Evolutionary conservation across 2,329 filamentous ascomycete species (phyloP).

Genomic region (Falciphora oryzae): DNA sequence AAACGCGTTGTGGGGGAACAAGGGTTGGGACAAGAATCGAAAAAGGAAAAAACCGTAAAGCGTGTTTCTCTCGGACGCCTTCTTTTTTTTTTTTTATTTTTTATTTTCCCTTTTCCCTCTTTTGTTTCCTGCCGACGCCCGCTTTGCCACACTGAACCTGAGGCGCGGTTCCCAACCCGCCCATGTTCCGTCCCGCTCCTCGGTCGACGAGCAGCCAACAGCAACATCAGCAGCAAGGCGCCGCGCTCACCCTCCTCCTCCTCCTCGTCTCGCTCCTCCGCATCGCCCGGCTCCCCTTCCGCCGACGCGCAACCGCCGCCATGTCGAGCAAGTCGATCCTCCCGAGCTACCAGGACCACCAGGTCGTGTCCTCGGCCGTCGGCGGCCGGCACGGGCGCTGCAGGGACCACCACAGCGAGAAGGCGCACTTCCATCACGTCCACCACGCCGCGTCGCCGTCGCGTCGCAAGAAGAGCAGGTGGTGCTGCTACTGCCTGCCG

Average conservation of each 20-base stretch:
- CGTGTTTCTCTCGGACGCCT: not conserved
- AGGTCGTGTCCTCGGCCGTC: slow-evolving; percentile 1
- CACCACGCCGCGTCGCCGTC: slow-evolving; percentile 5
- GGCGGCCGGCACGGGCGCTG: slow-evolving; percentile 3
- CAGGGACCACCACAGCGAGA: not conserved
- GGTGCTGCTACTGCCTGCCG: slow-evolving; percentile 5
- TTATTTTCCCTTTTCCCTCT: too few relatives aligned
- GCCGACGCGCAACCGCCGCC: not conserved
- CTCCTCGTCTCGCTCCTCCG: slow-evolving; percentile 5
- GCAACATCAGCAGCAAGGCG: slow-evolving; percentile 1
- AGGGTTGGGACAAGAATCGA: not conserved
- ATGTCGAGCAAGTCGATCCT: slow-evolving; percentile 10
- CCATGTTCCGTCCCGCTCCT: not conserved
- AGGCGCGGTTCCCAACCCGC: not conserved
- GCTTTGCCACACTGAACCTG: not conserved
- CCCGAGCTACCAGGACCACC: slow-evolving; percentile 9
- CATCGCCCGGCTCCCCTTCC: not conserved
- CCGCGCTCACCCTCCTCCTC: slow-evolving; percentile 4
- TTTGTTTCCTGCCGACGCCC: too few relatives aligned
- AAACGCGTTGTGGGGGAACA: not conserved
- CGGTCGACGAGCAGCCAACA: slow-evolving; percentile 3
- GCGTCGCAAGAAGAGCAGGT: slow-evolving; percentile 4
- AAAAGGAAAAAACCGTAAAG: not conserved
- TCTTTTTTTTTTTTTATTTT: not conserved
- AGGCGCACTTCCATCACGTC: slow-evolving; percentile 1